Conservation (phyloP, 129 eudicot species). For the sunflower (Helianthus annuus) region DNA sequence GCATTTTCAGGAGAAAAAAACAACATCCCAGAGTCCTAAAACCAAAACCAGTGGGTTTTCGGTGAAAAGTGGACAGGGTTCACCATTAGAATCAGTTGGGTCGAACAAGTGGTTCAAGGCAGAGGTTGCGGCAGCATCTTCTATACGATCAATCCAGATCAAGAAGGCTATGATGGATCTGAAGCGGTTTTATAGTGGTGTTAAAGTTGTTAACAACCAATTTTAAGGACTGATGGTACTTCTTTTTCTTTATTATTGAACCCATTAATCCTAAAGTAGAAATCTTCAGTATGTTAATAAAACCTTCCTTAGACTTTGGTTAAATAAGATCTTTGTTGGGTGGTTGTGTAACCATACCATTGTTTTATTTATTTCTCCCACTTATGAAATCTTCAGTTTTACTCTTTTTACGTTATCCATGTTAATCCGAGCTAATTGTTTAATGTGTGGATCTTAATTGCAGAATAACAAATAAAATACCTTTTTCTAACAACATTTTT, state of each 20-base stretch:
- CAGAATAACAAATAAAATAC: too few relatives aligned
- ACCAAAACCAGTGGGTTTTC: slow-evolving; percentile 82
- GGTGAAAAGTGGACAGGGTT: slow-evolving; percentile 64
- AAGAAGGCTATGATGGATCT: slow-evolving; percentile 95
- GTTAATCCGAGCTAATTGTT: too few relatives aligned
- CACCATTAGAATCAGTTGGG: slow-evolving; percentile 77
- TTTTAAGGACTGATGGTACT: slow-evolving; percentile 12
- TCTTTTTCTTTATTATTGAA: neutral
- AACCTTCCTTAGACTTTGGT: neutral
- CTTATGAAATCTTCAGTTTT: too few relatives aligned
- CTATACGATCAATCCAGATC: slow-evolving; percentile 93
- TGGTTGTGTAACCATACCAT: neutral
- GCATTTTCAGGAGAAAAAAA: slow-evolving; percentile 38
- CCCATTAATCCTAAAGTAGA: slow-evolving; percentile 13
- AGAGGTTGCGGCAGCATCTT: slow-evolving; percentile 76
- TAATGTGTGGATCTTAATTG: too few relatives aligned
- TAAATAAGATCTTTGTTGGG: neutral
- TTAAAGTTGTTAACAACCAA: slow-evolving; percentile 81
- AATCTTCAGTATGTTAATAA: slow-evolving; percentile 15
- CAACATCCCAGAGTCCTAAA: slow-evolving; percentile 74
- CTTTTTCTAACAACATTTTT: too few relatives aligned
- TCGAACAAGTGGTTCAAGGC: slow-evolving; percentile 92
- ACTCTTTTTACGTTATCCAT: too few relatives aligned
- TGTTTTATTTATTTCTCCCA: too few relatives aligned
- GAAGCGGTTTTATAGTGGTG: slow-evolving; percentile 79